Evolutionary conservation across 2,329 filamentous ascomycete species (phyloP), one percentile per base, ranked within the genome.

Genomic region (Aureobasidium pullulans): DNA sequence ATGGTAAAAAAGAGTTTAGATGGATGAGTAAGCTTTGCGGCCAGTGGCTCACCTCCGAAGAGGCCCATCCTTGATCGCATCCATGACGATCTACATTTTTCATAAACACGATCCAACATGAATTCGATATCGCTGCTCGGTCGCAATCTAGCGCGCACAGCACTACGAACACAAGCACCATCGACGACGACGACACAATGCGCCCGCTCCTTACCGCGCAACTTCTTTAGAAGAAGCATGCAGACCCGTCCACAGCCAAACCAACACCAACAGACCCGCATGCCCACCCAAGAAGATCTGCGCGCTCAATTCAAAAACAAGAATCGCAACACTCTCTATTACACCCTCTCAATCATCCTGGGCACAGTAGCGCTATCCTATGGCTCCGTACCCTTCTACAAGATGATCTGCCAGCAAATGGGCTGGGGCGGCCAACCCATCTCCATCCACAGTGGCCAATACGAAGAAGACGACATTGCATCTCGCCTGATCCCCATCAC

Each of bases 361-460:
- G 89, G 87, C 59, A 92, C 89, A 5, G 86, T 91, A 19, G 88
- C 88, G 3, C 76, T 94, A 37, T 88, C 88, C 1, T 94, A 94
- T 69, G 89, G 89, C 65, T 90, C 88, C 10, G 90, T 94, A 50
- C 90, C 90, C 1, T 77, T 94, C 71, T 95, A 95, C 74, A 93
- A 93, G 73, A 93, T 91, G 85, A 91, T 93, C 69, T 93, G 89
- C 76, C 62, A 63, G 56, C 89, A 88, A 15, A 92, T 87, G 11
- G 89, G 93, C 68, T 97, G 90, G 90, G 90, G 90, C 67, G 93
- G 93, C 42, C 90, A 96, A 71, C 93, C 93, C 34, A 84, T 96
- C 64, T 90, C 91, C 70, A 83, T 83, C 47, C 87, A 90, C 76
- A 78, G 77, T 58, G 34, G 54, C 47, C 66, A 69, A 63, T 75